phyloP scores from a whole-genome alignment of 208 protist species.

The Trypanosoma platydactyli region DNA sequence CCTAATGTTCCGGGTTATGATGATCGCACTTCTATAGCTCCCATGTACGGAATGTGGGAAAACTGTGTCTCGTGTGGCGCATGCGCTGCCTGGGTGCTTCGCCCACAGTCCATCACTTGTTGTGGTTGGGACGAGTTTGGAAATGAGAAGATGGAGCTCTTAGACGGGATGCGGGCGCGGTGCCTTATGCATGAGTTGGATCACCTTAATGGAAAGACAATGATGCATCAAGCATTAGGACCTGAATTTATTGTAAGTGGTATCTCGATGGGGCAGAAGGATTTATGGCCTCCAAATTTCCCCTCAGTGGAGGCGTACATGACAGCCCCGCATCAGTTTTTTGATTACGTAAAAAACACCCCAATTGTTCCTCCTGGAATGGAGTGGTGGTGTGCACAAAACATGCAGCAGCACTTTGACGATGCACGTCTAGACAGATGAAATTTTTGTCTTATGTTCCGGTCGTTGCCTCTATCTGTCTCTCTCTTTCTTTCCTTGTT shows the following conservation, averaged over 20 bases:
- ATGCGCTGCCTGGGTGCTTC: conserved; percentile 73
- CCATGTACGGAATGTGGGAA: conserved; percentile 93
- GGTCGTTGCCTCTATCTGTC: background rate
- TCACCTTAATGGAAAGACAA: conserved; percentile 81
- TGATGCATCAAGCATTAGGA: conserved; percentile 70
- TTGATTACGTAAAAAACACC: conserved; percentile 84
- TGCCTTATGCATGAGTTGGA: conserved; percentile 91
- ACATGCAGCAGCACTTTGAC: conserved; percentile 53
- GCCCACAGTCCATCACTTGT: conserved; percentile 81
- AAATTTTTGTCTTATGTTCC: background rate
- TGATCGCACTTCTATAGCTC: conserved; percentile 63
- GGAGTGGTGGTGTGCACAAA: conserved; percentile 80
- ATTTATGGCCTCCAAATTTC: conserved; percentile 85
- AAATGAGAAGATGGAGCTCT: conserved; percentile 69
- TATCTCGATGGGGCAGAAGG: conserved; percentile 70
- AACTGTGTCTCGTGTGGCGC: conserved; percentile 86
- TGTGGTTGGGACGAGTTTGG: conserved; percentile 68
- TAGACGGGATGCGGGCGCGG: conserved; percentile 82
- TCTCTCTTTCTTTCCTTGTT: conserved; percentile 11
- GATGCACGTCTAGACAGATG: conserved; percentile 38
- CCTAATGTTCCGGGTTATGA: conserved; percentile 76
- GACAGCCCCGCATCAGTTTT: conserved; percentile 73
- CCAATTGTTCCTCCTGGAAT: conserved; percentile 71
- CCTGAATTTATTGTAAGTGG: conserved; percentile 84
- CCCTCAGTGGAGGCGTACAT: conserved; percentile 85